phyloP scores from a whole-genome alignment of 2,329 filamentous ascomycete genomes.

The Nemania bipapillata region DNA sequence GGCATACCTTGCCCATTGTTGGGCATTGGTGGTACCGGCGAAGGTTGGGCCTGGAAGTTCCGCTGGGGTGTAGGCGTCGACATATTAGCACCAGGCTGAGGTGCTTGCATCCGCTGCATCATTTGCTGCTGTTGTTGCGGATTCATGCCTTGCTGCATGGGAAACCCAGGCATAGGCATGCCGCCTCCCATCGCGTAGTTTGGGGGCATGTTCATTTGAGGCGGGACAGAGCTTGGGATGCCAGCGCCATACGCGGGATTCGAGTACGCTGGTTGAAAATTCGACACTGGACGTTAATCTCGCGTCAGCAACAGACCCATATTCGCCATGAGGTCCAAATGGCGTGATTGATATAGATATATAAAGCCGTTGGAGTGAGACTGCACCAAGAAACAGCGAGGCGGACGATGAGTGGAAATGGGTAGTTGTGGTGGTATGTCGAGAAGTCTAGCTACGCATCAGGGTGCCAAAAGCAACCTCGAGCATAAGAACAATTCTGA shows the following conservation, averaged over 20 bases:
- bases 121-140: constrained; percentile 57
- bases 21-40: constrained; percentile 54
- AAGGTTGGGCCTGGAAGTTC: constrained; percentile 52
- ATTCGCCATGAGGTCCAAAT: constrained; percentile 34
- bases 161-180: constrained; percentile 64
- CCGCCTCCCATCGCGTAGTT: constrained; percentile 68
- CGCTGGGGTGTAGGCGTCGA: constrained; percentile 54
- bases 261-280: constrained; percentile 68
- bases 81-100: constrained; percentile 53
- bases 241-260: constrained; percentile 67
- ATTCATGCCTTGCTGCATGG: constrained; percentile 65
- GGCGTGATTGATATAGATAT: constrained; percentile 13
- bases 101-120: constrained; percentile 59
- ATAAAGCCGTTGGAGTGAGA: constrained; percentile 14
- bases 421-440: constrained; percentile 29
- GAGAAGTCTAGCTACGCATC: constrained; percentile 25
- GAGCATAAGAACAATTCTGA: constrained; percentile 23
- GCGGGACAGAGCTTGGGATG: constrained; percentile 61
- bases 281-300: constrained; percentile 59
- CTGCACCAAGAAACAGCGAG: constrained; percentile 27
- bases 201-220: constrained; percentile 60
- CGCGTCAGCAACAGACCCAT: constrained; percentile 47
- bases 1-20: constrained; percentile 51
- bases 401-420: constrained; percentile 9
- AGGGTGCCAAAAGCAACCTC: constrained; percentile 35